Conservation (phyloP, 768 basidiomycete species). For the Naganishia antarctica region DNA sequence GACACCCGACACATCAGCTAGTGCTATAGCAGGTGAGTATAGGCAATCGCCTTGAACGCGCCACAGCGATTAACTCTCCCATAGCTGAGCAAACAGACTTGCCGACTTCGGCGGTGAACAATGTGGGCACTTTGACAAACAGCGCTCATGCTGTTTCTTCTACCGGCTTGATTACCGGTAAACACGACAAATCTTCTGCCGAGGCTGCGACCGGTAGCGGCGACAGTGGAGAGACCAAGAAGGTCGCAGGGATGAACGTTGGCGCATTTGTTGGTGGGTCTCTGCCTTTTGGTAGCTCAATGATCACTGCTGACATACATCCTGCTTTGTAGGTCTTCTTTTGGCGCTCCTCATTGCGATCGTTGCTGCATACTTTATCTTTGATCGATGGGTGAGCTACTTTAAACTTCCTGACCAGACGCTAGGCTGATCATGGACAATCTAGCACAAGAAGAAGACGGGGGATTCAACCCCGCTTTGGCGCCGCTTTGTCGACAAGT, state of each 20-base stretch:
- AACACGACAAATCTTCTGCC: neutral
- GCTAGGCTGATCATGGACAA: too few relatives aligned
- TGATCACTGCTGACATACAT: too few relatives aligned
- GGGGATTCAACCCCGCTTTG: conserved; percentile 7
- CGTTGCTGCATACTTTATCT: neutral
- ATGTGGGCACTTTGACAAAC: neutral
- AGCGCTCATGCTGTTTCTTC: conserved; percentile 5
- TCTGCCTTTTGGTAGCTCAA: too few relatives aligned
- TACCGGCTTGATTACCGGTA: conserved; percentile 5
- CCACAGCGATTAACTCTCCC: too few relatives aligned
- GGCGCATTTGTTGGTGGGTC: conserved; percentile 2
- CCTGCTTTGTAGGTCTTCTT: neutral
- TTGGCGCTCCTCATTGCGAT: neutral
- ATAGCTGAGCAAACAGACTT: neutral
- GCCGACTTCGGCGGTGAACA: neutral
- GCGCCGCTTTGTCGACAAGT: conserved; percentile 4
- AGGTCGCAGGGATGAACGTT: neutral
- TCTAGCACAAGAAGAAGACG: conserved; percentile 11
- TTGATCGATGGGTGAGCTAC: conserved; percentile 8
- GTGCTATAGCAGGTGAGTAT: too few relatives aligned
- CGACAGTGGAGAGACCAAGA: neutral
- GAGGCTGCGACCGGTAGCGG: conserved; percentile 1
- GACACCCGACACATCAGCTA: too few relatives aligned
- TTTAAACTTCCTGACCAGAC: too few relatives aligned
- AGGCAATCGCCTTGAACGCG: too few relatives aligned